Conservation (phyloP, 179 eudicot genomes). For the Corrigiola litoralis region DNA sequence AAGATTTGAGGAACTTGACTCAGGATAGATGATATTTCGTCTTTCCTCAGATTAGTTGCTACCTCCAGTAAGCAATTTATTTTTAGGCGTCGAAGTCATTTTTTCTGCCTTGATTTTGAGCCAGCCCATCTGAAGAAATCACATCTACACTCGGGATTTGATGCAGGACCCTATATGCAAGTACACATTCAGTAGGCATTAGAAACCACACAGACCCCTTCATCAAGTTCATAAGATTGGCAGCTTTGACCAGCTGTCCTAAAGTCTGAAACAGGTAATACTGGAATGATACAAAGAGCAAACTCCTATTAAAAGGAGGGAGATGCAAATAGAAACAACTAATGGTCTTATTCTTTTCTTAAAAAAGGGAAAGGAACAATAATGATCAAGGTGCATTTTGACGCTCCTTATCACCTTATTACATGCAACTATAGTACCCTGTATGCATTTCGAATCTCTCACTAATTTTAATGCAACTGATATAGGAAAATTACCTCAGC, state of each 20-base stretch:
- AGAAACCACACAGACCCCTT: not conserved
- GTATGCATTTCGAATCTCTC: not conserved
- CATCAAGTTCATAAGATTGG: not conserved
- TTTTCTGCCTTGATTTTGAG: constrained; percentile 49
- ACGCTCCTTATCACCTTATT: not conserved
- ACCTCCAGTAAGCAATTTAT: not conserved
- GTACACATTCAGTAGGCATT: not conserved
- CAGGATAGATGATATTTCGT: not conserved
- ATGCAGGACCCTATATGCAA: constrained; percentile 77
- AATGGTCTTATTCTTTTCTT: too few species aligned
- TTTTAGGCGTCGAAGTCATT: constrained; percentile 11
- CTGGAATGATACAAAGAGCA: not conserved
- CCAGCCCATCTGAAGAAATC: constrained; percentile 91
- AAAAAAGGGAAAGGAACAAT: too few species aligned
- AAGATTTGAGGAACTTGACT: not conserved
- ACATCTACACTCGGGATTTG: constrained; percentile 91
- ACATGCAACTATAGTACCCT: not conserved
- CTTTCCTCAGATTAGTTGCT: not conserved
- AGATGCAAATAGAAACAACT: not conserved
- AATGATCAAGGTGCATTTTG: not conserved
- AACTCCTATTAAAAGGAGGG: not conserved
- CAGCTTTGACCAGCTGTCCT: not conserved
- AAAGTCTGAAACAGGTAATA: not conserved
- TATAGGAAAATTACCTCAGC: constrained; percentile 56
- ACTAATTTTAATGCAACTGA: not conserved